phyloP scores from a whole-genome alignment of 305 asterid species.

The Fraxinus paxiana region DNA sequence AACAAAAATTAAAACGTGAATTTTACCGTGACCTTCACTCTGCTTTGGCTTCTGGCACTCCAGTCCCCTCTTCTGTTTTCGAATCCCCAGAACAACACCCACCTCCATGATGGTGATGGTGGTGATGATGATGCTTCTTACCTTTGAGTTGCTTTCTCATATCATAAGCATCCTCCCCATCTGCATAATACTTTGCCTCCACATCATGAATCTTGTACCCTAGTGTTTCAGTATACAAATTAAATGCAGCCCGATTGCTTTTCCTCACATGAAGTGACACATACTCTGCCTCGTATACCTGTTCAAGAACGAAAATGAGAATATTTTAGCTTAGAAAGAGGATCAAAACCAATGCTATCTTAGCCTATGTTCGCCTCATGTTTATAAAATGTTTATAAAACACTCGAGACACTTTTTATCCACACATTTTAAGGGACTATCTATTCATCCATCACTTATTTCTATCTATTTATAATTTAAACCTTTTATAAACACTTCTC shows the following conservation, averaged over 20 bases:
- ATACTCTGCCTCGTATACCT: slow-evolving; percentile 89
- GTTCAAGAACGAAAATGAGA: slow-evolving; percentile 22
- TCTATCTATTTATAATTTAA: no score
- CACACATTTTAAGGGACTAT: neutral
- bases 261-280: slow-evolving; percentile 93
- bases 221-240: slow-evolving; percentile 78
- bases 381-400: no score
- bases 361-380: neutral
- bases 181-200: slow-evolving; percentile 95
- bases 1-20: slow-evolving; percentile 4
- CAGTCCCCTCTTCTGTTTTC: slow-evolving; percentile 43
- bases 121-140: slow-evolving; percentile 55
- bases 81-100: slow-evolving; percentile 77
- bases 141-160: slow-evolving; percentile 90
- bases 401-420: neutral
- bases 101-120: slow-evolving; percentile 71
- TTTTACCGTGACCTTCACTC: slow-evolving; percentile 27
- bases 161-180: slow-evolving; percentile 99
- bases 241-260: slow-evolving; percentile 90
- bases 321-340: slow-evolving; percentile 7
- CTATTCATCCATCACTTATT: neutral
- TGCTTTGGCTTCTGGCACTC: slow-evolving; percentile 38
- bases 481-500: neutral
- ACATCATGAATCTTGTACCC: slow-evolving; percentile 85
- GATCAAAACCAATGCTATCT: neutral